Evolutionary conservation across 257 asterid species (phyloP), one percentile per base, ranked within the genome.

Genomic region (Ilex aquifolium): DNA sequence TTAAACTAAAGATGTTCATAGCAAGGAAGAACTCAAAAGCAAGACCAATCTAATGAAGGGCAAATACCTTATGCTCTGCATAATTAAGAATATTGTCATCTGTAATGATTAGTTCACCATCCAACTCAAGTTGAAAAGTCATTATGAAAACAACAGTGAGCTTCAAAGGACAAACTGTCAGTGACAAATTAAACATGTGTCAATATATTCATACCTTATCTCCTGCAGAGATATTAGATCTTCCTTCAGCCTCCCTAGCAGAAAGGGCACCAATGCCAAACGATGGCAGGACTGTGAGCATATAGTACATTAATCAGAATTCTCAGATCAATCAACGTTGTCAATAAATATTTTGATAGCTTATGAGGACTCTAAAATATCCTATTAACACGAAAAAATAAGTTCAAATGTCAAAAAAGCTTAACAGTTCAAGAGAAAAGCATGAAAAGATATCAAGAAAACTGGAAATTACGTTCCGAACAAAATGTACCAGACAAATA

Each of bases 191-290:
- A 62, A 44, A 46, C 32, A 63, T 44, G 16, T 13, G 46, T 69
- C 17, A 52, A 60, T 21, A 75, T 52, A 68, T 49, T 52, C 57
- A 67, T 68, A 87, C 97, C 96, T 87, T 93, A 66, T 90, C 99
- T 63, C 88, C 97, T 29, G 92, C 80, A 29, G 96, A 80, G 48
- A 82, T 73, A 79, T 85, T 90, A 76, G 88, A 81, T 80, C 95
- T 81, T 70, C 97, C 99, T 72, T 93, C 99, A 40, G 99, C 95
- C 79, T 93, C 99, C 79, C 99, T 85, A 56, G 92, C 87, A 69
- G 99, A 87, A 75, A 93, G 95, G 77, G 97, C 95, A 71, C 96
- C 97, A 67, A 90, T 69, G 65, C 99, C 99, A 72, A 77, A 44
- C 57, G 99, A 90, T 7, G 99, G 91, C 80, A 93, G 70, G 30